A percentile compares a stretch with the other conserved stretches of the same genome.
Conservation (phyloP, 257 asterid species). For the Fraxinus excelsior region DNA sequence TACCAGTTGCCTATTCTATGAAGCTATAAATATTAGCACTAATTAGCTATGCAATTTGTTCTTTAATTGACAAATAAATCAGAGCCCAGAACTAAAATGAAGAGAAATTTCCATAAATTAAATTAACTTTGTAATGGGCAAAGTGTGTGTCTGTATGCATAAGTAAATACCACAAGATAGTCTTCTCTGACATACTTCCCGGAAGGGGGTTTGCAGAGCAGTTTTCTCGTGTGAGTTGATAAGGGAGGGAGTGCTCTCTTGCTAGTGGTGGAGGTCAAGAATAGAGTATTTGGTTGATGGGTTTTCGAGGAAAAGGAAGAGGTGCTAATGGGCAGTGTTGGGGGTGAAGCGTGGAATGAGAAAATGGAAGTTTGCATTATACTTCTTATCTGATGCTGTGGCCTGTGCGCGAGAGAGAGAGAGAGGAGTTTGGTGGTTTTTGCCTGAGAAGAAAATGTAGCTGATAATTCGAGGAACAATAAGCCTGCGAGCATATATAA, state of each 20-base stretch:
- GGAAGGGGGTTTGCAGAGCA: conserved; percentile 58
- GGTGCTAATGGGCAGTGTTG: conserved; percentile 31
- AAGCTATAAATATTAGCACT: background rate
- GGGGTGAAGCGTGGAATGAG: conserved; percentile 43
- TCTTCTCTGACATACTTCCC: conserved; percentile 84
- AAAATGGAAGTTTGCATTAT: conserved; percentile 53
- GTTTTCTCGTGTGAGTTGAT: conserved; percentile 53
- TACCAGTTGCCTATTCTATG: background rate
- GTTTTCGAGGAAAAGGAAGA: conserved; percentile 28
- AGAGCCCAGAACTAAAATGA: conserved; percentile 19
- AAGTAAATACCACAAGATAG: conserved; percentile 79
- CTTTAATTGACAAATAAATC: conserved; percentile 2
- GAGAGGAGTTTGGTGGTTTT: conserved; percentile 30
- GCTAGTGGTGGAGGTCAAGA: conserved; percentile 34
- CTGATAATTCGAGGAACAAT: conserved; percentile 11
- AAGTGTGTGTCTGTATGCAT: background rate
- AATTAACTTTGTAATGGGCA: conserved; percentile 9
- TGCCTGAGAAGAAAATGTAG: background rate
- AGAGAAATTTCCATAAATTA: background rate
- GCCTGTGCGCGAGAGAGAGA: background rate
- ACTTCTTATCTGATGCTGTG: conserved; percentile 2
- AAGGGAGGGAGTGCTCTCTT: conserved; percentile 32
- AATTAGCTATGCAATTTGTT: background rate
- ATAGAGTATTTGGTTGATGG: conserved; percentile 39
- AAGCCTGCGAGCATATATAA: background rate